Evolutionary conservation across 2,329 filamentous ascomycete species (phyloP).

Genomic region (Diaporthe vaccinii): DNA sequence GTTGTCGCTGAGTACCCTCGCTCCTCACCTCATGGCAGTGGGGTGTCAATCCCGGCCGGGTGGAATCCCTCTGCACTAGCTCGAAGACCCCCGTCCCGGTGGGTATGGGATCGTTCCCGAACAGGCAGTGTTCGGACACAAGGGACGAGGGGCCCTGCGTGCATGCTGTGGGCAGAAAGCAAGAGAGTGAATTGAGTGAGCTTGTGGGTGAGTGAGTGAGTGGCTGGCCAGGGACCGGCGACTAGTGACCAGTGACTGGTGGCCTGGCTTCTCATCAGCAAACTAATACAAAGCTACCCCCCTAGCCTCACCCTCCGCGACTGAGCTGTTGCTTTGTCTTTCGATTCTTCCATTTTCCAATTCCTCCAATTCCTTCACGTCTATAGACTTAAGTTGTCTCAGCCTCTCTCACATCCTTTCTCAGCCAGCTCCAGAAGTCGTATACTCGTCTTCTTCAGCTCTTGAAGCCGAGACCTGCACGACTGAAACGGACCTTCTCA

Average conservation of each 20-base stretch:
- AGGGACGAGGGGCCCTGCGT: conserved; percentile 34
- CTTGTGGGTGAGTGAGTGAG: background rate
- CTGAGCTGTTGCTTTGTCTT: conserved; percentile 2
- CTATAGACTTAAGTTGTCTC: background rate
- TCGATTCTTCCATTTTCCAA: conserved; percentile 9
- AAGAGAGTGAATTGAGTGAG: background rate
- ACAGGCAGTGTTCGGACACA: conserved; percentile 39
- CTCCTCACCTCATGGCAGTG: conserved; percentile 37
- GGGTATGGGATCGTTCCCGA: conserved; percentile 25
- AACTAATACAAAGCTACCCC: conserved; percentile 40
- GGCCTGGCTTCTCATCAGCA: conserved; percentile 15
- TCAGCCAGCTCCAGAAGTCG: background rate
- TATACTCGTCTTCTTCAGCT: background rate
- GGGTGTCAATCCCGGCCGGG: conserved; percentile 37
- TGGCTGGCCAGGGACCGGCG: background rate
- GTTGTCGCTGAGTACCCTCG: background rate
- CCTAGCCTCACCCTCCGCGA: conserved; percentile 16
- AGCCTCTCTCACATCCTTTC: background rate
- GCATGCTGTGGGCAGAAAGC: background rate
- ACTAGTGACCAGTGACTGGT: background rate
- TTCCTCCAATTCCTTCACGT: background rate
- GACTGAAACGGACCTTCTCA: no score
- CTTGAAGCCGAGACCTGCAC: background rate
- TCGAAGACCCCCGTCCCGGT: conserved; percentile 21
- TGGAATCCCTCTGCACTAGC: conserved; percentile 36